Base-by-base conservation (phyloP, 192 early-diverging fungal genomes). In the Gaertneriomyces sp. region DNA sequence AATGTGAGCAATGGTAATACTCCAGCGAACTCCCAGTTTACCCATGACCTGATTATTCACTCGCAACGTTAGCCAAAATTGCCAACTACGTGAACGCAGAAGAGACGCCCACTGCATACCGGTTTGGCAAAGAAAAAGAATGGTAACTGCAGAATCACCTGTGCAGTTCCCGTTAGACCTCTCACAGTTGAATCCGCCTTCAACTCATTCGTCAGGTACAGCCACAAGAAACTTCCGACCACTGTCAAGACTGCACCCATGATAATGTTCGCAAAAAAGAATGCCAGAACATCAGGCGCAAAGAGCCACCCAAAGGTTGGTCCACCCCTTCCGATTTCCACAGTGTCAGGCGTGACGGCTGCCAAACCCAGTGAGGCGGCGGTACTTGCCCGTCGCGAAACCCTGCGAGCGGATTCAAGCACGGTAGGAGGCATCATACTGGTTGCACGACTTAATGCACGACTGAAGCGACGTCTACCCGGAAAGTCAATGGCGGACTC, bases 91-190 rank as follows among this genome's bases (percentile, higher is more conserved):
- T 49, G 17, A 49, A 49, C 11, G 47, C 47, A 17, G 47, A n/a
- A 49, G 2, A 3, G 12, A 49, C 9, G 11, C 11, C 12, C 46
- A n/a, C 46, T 45, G 25, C 25, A 56, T 11, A 69, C 67, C 67
- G 60, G 67, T 60, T 69, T 69, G 11, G 67, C 58, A 45, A 69
- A 69, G 52, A 69, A 62, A 52, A 69, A 69, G 59, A 69, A 69
- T 6, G 67, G 67, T 42, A 69, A 41, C 67, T 69, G 67, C n/a
- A 69, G 41, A 9, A 69, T 50, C 12, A 69, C 67, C 56, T 69
- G 67, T 40, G 60, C 60, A 6, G 67, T 61, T 39, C 67, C 67
- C 25, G 67, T 69, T 51, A 69, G 25, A 5, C 67, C 67, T 42
- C 58, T 33, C 11, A 69, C 52, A 19, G 67, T 69, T n/a, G 67